Evolutionary conservation across 2,329 filamentous ascomycete species (phyloP).

Genomic region (Aureobasidium vineae): DNA sequence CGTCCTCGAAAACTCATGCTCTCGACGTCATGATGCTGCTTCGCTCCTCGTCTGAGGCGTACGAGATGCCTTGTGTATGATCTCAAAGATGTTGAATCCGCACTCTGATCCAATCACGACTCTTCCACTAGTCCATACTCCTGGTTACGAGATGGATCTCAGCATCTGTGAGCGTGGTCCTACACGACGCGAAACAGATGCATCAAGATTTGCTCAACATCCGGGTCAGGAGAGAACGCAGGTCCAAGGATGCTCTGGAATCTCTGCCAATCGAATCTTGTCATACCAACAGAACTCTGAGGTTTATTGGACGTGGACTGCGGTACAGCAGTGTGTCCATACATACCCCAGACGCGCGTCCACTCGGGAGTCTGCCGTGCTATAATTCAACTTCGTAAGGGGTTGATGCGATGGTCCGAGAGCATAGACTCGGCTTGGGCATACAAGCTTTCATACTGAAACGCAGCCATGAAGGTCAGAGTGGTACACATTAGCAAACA

Average conservation of each 20-base stretch:
- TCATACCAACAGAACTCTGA: slow-evolving; percentile 10
- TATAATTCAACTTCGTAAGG: neutral
- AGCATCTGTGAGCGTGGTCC: neutral
- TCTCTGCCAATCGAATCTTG: neutral
- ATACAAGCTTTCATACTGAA: neutral
- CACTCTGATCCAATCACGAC: neutral
- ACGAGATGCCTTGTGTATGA: slow-evolving; percentile 2
- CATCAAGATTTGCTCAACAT: neutral
- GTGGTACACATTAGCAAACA: slow-evolving; percentile 18
- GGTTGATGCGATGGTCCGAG: neutral
- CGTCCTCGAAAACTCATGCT: neutral
- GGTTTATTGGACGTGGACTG: neutral
- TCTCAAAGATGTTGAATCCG: neutral
- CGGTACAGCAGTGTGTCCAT: neutral
- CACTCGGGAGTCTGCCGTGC: neutral
- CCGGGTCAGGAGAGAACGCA: slow-evolving; percentile 7
- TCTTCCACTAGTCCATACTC: neutral
- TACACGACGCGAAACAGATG: neutral
- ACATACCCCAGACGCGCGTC: slow-evolving; percentile 5
- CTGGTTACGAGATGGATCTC: neutral
- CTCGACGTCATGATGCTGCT: neutral
- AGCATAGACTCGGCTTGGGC: neutral
- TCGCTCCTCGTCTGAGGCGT: neutral
- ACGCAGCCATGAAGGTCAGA: slow-evolving; percentile 6
- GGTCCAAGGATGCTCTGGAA: slow-evolving; percentile 1